Evolutionary conservation across 805 yeast genomes (phyloP).

Genomic region (Ogataea pignaliae): DNA sequence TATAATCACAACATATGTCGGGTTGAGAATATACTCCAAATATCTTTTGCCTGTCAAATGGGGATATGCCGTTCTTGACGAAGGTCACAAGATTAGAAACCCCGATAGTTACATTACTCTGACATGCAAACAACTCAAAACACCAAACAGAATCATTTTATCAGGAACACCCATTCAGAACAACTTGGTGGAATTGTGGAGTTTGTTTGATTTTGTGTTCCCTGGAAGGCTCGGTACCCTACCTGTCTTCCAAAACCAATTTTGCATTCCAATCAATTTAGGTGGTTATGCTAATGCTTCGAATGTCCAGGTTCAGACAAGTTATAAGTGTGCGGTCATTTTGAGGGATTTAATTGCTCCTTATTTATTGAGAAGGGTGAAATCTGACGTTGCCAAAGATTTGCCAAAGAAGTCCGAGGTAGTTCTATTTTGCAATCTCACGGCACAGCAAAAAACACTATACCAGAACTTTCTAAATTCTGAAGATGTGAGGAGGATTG

Average conservation of each 20-base stretch:
- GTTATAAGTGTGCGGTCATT: slow-evolving; percentile 92
- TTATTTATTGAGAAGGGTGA: slow-evolving; percentile 78
- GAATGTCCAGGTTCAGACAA: slow-evolving; percentile 92
- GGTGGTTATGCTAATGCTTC: slow-evolving; percentile 99
- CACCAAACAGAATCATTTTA: slow-evolving; percentile 80
- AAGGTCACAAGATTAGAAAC: slow-evolving; percentile 94
- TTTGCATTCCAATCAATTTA: slow-evolving; percentile 84
- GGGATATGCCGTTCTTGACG: slow-evolving; percentile 91
- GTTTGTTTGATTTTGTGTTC: slow-evolving; percentile 88
- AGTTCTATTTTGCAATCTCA: slow-evolving; percentile 87
- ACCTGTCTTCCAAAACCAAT: slow-evolving; percentile 91
- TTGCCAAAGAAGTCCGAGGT: slow-evolving; percentile 89
- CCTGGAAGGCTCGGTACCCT: slow-evolving; percentile 94
- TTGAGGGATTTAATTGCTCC: slow-evolving; percentile 87
- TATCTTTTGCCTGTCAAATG: slow-evolving; percentile 75
- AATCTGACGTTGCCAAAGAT: slow-evolving; percentile 92
- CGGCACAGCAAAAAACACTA: slow-evolving; percentile 66
- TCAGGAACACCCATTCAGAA: slow-evolving; percentile 98
- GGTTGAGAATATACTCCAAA: slow-evolving; percentile 34
- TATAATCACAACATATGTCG: slow-evolving; percentile 82
- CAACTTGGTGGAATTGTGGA: slow-evolving; percentile 89
- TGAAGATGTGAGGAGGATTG: slow-evolving; percentile 66
- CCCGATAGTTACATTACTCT: slow-evolving; percentile 88
- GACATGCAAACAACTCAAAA: slow-evolving; percentile 76
- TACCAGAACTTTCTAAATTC: slow-evolving; percentile 74